Evolutionary conservation across 805 yeast genomes (phyloP), one percentile per base, ranked within the genome.

Genomic region (Metschnikowia reukaufii): DNA sequence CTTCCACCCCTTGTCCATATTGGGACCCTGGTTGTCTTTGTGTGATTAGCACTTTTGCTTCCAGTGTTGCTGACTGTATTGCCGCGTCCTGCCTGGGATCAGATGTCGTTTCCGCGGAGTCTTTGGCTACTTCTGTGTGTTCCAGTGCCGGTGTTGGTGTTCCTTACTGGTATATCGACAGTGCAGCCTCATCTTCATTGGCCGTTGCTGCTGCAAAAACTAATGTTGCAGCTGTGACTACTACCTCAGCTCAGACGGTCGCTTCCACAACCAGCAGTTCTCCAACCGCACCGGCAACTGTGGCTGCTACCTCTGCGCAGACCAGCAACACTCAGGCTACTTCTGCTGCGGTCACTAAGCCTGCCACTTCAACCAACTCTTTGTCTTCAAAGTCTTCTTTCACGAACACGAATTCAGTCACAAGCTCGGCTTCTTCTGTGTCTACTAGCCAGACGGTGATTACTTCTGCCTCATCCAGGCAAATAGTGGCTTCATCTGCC

Each of bases 21-120:
- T 71, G 75, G 74, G 76, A 71, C 55, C 64, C 75, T 39, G 76
- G 76, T 20, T 71, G 76, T 60, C 65, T 71, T 45, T 71, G 76
- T 66, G 72, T 68, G 36, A 70, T 71, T 67, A 59, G 71, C 35
- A 52, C 52, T 36, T 71, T 66, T 61, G 61, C 59, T 32, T 64
- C 64, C 9, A 45, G 47, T 29, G 66, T 71, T 25, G 74, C 68
- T 40, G 55, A 63, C 44, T 71, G 76, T 65, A 47, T 62, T 31
- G 61, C 61, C 20, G 33, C 51, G 25, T 44, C 36, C 36, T 62
- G 65, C 47, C 44, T 53, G 18, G 74, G 74, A 49, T 38, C 47
- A 16, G 64, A 66, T 17, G 73, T 69, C 32, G 51, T 36, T 21
- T 23, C 51, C 20, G 70, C 67, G 41, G 60, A 67, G 16, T 44